Evolutionary conservation across 768 basidiomycete genomes (phyloP), one percentile per base, ranked within the genome.

Genomic region (Boletus fagicola): DNA sequence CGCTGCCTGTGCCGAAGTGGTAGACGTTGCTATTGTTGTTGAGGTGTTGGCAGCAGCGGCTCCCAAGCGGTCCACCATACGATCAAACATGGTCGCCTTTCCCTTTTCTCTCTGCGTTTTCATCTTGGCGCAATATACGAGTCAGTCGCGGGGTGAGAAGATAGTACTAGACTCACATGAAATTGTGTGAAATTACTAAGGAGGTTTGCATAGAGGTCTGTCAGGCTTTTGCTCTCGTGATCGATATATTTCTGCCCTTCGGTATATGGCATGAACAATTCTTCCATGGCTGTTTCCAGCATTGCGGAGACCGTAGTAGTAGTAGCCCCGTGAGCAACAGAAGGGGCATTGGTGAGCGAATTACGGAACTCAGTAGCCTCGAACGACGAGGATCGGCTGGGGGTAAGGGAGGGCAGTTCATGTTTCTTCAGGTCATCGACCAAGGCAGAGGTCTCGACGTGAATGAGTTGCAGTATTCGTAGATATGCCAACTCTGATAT

Each of bases 281-380:
- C 97, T 60, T 98, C 97, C 84, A 97, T 87, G 9, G 94, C 91
- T 9, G 84, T 86, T 71, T 98, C 97, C n/a, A 99, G 79, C 91
- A 98, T 93, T 1, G 83, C 77, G 65, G 86, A 80, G 64, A 90
- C 82, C 10, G 83, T 79, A 10, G 81, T 73, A 0, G 78, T 57
- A 18, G 77, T 75, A 24, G 79, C 65, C 2, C 77, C 68, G 18
- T 78, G 74, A 36, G 79, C 69, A 24, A 81, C 74, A 5, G 76
- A 66, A n/a, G 73, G 59, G 4, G 65, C 49, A 16, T 78, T 78
- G 24, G 75, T 76, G 28, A 87, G 66, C 3, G 82, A 80, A 53
- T 79, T 75, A 31, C 81, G 79, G 66, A 90, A 84, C 59, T 89
- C 86, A 10, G 78, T 72, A 16, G 77, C 75, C 60, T 88, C 88